Evolutionary conservation across 2,329 filamentous ascomycete genomes (phyloP), one percentile per base, ranked within the genome.

Genomic region (Trichoderma arundinaceum): DNA sequence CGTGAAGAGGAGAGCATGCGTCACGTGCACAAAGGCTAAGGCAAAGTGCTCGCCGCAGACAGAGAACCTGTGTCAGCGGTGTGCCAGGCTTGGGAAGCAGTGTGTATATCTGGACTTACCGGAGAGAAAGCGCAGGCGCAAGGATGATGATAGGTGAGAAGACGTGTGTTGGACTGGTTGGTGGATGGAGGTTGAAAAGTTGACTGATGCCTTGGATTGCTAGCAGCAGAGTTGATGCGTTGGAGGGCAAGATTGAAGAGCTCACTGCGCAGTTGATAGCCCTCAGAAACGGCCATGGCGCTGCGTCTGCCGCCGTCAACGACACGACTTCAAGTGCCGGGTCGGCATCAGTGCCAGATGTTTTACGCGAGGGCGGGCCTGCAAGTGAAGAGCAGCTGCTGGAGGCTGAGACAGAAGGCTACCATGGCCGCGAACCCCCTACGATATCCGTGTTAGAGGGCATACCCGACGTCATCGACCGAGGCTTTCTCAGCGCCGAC

Each of bases 1-100:
- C 4, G 17, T 54, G 13, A 67, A 67, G 53, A 64, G 65, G 38
- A 48, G 65, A 17, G 65, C 65, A 13, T 67, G 65, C 19, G 65
- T 67, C 43, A 60, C 65, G n/a, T 67, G 65, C 48, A 67, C 65
- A 22, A 51, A 41, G 35, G 60, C 65, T 5, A 67, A 67, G 22
- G 51, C 46, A 17, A 67, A 65, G 41, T 67, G 65, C 54, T 28
- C 43, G 53, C 65, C 65, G 33, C 43, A 53, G 12, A 52, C 61
- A 0, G 54, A 51, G 4, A 67, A 33, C 12, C 4, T 67, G 44
- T 67, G 65, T 33, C 51, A 59, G 28, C 61, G 65, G 51, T 67
- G 65, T 35, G 51, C 53, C 57, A 44, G 65, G 17, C 65, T 67
- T 9, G 62, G 60, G 19, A 67, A 67, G 56, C 44, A 46, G 51